A percentile compares a stretch with the other conserved stretches of the same genome.
These are phyloP conservation scores for Apium graveolens DNA, from an alignment of 129 eudicot genomes.

Conservation along the genomic window DNA sequence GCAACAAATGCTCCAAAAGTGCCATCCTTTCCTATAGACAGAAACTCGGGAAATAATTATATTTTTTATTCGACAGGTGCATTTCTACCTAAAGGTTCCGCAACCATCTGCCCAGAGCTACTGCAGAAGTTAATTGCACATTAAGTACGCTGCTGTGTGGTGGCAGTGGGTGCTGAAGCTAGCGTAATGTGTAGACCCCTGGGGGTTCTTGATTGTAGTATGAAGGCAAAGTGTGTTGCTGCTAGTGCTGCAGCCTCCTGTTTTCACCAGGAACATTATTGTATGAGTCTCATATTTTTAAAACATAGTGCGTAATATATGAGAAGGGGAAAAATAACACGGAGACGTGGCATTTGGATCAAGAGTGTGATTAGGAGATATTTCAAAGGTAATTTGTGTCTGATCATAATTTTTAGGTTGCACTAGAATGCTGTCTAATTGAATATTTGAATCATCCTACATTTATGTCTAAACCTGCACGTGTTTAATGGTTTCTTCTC, in stretches of 20 bases:
- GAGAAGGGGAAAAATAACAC: not conserved
- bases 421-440: not conserved
- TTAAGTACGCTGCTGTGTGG: conserved; percentile 11
- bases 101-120: not conserved
- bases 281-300: not conserved
- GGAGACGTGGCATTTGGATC: not conserved
- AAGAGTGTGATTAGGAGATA: not conserved
- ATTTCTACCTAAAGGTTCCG: not conserved
- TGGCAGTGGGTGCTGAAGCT: conserved; percentile 29
- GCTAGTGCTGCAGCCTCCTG: conserved; percentile 86
- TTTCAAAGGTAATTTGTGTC: not conserved
- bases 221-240: conserved; percentile 67
- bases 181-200: conserved; percentile 56
- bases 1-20: not conserved
- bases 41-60: not conserved
- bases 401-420: not conserved
- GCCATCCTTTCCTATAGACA: not conserved
- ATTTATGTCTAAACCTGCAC: not conserved
- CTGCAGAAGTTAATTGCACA: not conserved
- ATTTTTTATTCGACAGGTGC: not conserved
- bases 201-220: conserved; percentile 54
- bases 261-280: conserved; percentile 4
- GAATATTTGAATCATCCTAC: not conserved
- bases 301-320: not conserved
- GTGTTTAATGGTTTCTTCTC: not conserved